phyloP scores from a whole-genome alignment of 257 asterid genomes.

The Ligustrum vulgare region DNA sequence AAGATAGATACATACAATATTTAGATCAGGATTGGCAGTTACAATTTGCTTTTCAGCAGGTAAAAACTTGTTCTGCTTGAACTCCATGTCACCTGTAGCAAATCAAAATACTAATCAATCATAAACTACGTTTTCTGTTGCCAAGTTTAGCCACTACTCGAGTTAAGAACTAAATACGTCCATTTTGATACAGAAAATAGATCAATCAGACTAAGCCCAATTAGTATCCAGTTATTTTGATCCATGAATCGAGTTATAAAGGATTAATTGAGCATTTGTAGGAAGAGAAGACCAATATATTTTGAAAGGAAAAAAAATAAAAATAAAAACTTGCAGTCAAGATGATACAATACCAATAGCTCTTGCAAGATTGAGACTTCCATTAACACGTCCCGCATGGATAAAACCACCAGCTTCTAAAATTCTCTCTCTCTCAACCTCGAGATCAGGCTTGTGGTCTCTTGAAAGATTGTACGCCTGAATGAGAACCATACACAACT shows the following conservation, averaged over 20 bases:
- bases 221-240: neutral
- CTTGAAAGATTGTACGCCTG: conserved; percentile 95
- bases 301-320: too few relatives aligned
- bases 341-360: conserved; percentile 71
- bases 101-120: conserved; percentile 1
- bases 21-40: conserved; percentile 52
- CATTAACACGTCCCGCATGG: conserved; percentile 95
- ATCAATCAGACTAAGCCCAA: neutral
- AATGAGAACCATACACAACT: conserved; percentile 7
- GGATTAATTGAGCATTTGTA: too few relatives aligned
- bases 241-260: neutral
- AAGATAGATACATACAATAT: conserved; percentile 32
- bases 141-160: neutral
- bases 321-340: too few relatives aligned
- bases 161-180: neutral
- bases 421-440: conserved; percentile 87
- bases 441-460: conserved; percentile 97
- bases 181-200: conserved; percentile 17
- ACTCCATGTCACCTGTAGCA: conserved; percentile 46
- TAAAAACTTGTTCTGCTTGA: conserved; percentile 43
- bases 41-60: conserved; percentile 52
- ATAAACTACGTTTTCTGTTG: neutral
- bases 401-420: conserved; percentile 93
- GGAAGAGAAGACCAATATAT: too few relatives aligned
- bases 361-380: conserved; percentile 89